phyloP scores from a whole-genome alignment of 164 flowering plant species.

The Stephania japonica region DNA sequence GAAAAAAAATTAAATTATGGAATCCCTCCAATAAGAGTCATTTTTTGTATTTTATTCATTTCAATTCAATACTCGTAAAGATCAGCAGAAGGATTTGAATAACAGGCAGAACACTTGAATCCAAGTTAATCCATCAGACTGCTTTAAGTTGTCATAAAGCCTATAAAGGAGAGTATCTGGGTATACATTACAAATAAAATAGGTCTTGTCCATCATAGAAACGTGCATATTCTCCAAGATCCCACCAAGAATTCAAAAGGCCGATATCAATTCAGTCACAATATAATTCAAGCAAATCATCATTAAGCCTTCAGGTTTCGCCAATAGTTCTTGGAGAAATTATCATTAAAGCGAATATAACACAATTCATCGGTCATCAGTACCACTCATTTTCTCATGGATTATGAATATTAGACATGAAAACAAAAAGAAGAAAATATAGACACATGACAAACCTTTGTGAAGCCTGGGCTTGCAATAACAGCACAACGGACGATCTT shows the following conservation, averaged over 20 bases:
- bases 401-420: neutral
- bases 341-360: neutral
- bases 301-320: no score
- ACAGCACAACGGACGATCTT: conserved; percentile 91
- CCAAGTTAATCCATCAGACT: no score
- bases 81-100: no score
- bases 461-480: conserved; percentile 97
- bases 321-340: neutral
- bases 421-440: conserved; percentile 3
- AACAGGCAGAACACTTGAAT: no score
- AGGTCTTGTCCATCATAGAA: neutral
- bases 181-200: neutral
- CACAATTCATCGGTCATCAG: neutral
- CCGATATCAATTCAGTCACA: no score
- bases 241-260: neutral
- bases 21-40: no score
- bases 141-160: neutral
- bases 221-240: neutral
- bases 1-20: no score
- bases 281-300: no score
- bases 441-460: conserved; percentile 47
- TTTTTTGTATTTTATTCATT: no score
- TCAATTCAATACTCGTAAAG: no score
- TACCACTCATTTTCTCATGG: neutral
- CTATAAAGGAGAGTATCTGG: neutral